These are phyloP conservation scores for Ligustrum vulgare DNA, from an alignment of 257 asterid genomes.

Conservation along the genomic window DNA sequence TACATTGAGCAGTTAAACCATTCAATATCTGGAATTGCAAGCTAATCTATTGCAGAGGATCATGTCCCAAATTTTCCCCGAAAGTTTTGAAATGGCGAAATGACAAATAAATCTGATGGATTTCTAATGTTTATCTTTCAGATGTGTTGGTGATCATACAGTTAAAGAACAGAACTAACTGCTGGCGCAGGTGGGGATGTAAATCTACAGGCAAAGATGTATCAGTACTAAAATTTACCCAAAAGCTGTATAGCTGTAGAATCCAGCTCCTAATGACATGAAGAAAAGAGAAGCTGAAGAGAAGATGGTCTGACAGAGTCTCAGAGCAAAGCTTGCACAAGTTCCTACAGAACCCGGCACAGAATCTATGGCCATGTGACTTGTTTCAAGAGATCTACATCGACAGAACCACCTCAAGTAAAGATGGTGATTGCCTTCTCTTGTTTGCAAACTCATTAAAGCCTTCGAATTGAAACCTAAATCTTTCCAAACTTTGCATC, in stretches of 20 bases:
- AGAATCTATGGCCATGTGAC: conserved; percentile 34
- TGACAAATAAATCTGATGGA: background rate
- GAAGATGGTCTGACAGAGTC: conserved; percentile 59
- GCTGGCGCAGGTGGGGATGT: conserved; percentile 2
- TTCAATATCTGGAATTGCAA: background rate
- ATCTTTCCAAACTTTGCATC: conserved; percentile 1
- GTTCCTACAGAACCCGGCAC: conserved; percentile 71
- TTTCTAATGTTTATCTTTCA: background rate
- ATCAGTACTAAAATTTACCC: conserved; percentile 42
- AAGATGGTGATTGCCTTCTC: background rate
- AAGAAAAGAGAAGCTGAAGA: conserved; percentile 64
- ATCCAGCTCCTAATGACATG: conserved; percentile 70
- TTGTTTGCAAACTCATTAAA: background rate
- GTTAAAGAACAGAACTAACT: background rate
- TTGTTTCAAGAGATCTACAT: background rate
- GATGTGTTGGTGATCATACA: background rate
- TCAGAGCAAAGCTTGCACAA: conserved; percentile 48
- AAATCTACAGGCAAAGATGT: background rate
- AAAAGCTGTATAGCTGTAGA: conserved; percentile 74
- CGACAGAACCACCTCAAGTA: background rate
- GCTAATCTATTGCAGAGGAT: background rate
- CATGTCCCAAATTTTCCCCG: background rate
- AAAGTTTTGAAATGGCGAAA: background rate
- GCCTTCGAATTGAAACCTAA: background rate
- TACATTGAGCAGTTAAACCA: background rate